Conservation (phyloP, 306 rosid genomes). For the Macrotyloma uniflorum region DNA sequence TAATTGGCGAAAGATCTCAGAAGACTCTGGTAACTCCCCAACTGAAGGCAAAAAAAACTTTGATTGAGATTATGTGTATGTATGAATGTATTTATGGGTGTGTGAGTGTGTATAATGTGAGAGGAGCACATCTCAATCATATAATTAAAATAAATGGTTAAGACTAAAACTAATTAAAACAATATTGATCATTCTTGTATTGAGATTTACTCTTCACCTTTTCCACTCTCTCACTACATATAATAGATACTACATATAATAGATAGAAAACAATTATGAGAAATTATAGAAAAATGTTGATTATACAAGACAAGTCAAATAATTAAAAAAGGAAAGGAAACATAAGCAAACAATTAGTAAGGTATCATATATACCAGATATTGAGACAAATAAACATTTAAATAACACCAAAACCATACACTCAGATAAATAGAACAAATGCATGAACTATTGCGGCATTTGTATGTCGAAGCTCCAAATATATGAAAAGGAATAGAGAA, state of each 20-base stretch:
- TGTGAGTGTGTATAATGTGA: background rate
- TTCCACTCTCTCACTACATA: background rate
- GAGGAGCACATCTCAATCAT: background rate
- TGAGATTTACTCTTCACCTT: background rate
- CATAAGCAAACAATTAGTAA: background rate
- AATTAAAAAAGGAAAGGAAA: background rate
- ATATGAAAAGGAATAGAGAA: conserved; percentile 95
- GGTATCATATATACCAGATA: conserved; percentile 24
- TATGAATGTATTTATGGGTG: background rate
- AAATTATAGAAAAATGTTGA: conserved; percentile 14
- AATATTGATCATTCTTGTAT: background rate
- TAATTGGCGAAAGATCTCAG: no score
- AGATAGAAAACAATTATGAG: background rate
- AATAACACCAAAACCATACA: conserved; percentile 12
- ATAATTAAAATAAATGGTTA: background rate
- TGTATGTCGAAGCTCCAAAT: conserved; percentile 92
- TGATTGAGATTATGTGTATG: no score
- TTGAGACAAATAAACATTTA: background rate
- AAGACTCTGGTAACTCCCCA: no score
- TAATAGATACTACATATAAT: background rate
- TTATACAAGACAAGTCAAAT: conserved; percentile 22
- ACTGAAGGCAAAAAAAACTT: no score
- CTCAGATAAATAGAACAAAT: conserved; percentile 52
- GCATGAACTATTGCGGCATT: conserved; percentile 81
- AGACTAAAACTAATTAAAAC: no score